phyloP scores from a whole-genome alignment of 169 alveolate species.

The Babesia divergens region DNA sequence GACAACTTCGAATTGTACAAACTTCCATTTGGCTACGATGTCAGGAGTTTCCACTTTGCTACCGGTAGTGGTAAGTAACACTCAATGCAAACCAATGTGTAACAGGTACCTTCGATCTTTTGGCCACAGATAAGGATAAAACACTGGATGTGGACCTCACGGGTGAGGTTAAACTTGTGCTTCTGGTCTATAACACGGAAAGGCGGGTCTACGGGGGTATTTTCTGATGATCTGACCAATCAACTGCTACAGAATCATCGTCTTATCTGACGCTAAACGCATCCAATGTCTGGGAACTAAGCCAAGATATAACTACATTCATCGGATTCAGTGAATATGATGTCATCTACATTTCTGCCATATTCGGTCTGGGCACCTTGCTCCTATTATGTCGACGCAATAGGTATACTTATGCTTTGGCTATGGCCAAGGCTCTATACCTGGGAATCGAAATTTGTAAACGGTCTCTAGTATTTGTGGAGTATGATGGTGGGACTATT shows the following conservation, averaged over 20 bases:
- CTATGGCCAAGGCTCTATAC: not conserved
- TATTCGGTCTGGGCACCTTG: not conserved
- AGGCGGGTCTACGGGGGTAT: constrained; percentile 19
- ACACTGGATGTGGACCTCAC: not conserved
- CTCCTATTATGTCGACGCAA: not conserved
- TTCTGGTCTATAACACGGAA: not conserved
- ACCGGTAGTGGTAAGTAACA: constrained; percentile 11
- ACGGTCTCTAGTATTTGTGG: not conserved
- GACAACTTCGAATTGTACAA: not conserved
- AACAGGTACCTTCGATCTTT: constrained; percentile 12
- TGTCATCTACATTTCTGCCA: not conserved
- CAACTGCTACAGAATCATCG: constrained; percentile 2
- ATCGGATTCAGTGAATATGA: not conserved
- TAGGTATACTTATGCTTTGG: not conserved
- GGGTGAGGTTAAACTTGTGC: constrained; percentile 6
- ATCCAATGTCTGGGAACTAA: not conserved
- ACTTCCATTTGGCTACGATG: constrained; percentile 27
- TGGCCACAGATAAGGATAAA: not conserved
- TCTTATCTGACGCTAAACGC: not conserved
- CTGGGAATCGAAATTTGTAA: not conserved
- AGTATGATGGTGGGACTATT: not conserved
- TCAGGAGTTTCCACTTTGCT: not conserved
- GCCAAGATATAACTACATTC: not conserved
- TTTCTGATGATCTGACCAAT: too few species aligned
- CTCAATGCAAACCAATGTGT: not conserved